These are phyloP conservation scores for Craterostigma plantagineum DNA, from an alignment of 257 asterid species.

Conservation along the genomic window DNA sequence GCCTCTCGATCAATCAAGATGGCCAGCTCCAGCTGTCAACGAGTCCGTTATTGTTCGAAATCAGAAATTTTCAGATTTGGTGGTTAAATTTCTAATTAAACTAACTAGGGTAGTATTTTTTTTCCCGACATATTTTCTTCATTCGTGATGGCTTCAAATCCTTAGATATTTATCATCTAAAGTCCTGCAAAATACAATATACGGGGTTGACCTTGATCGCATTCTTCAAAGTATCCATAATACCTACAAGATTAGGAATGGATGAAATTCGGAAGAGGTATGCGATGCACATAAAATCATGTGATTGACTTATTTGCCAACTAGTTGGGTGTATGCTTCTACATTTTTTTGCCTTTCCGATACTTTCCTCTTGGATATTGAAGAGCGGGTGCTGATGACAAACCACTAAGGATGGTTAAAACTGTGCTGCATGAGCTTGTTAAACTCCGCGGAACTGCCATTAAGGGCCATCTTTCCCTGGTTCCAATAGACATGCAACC, in stretches of 20 bases:
- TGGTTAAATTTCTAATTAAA: constrained; percentile 90
- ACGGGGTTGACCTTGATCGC: constrained; percentile 85
- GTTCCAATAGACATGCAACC: constrained; percentile 98
- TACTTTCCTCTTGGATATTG: constrained; percentile 6
- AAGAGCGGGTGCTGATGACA: constrained; percentile 99
- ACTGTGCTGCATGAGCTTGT: constrained; percentile 97
- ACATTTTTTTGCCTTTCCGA: not conserved
- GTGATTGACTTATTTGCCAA: not conserved
- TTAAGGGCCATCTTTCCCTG: constrained; percentile 94
- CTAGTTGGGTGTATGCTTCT: constrained; percentile 3
- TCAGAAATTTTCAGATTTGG: constrained; percentile 96
- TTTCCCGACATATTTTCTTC: not conserved
- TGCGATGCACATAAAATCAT: constrained; percentile 1
- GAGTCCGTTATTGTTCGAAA: constrained; percentile 71
- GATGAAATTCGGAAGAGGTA: constrained; percentile 96
- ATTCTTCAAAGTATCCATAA: constrained; percentile 89
- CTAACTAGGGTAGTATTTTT: constrained; percentile 62
- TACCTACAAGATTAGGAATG: constrained; percentile 96
- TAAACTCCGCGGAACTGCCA: constrained; percentile 96
- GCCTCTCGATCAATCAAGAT: constrained; percentile 90
- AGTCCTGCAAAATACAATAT: constrained; percentile 91
- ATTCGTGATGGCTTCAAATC: constrained; percentile 2
- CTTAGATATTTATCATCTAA: constrained; percentile 21
- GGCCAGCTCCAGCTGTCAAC: constrained; percentile 81
- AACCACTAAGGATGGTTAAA: constrained; percentile 98